A percentile compares a stretch with the other conserved stretches of the same genome.
Conservation (phyloP, 129 eudicot genomes). For the Centrapalus pauciflorus region DNA sequence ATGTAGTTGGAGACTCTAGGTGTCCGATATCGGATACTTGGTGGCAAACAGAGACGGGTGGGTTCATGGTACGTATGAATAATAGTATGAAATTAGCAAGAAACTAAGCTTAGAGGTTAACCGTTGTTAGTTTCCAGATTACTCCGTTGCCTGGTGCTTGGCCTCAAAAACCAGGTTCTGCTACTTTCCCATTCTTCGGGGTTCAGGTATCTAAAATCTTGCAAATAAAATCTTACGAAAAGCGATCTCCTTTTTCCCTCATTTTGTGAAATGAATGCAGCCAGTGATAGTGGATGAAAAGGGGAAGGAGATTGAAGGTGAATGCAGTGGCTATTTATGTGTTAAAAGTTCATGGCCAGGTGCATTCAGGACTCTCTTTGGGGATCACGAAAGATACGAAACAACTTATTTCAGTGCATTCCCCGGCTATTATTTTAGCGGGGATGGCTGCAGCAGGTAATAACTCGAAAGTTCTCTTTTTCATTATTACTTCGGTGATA, state of each 20-base stretch:
- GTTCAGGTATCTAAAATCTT: constrained; percentile 82
- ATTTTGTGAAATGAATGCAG: constrained; percentile 35
- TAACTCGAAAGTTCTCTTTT: not conserved
- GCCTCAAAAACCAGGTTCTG: constrained; percentile 99
- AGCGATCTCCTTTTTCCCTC: not conserved
- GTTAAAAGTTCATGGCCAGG: constrained; percentile 92
- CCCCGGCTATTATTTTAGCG: constrained; percentile 94
- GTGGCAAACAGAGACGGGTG: constrained; percentile 99
- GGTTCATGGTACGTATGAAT: constrained; percentile 67
- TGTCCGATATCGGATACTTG: constrained; percentile 99
- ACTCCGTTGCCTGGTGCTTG: constrained; percentile 98
- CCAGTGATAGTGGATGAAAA: constrained; percentile 98
- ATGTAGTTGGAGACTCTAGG: constrained; percentile 86
- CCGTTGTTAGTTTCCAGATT: constrained; percentile 50
- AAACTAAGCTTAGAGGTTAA: not conserved
- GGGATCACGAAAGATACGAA: constrained; percentile 98
- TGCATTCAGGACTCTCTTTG: constrained; percentile 89
- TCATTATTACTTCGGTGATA: not conserved
- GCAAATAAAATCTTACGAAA: not conserved
- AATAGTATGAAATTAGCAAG: constrained; percentile 1
- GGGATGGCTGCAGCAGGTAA: constrained; percentile 98
- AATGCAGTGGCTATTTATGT: constrained; percentile 94
- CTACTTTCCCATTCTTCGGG: constrained; percentile 96
- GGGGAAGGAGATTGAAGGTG: constrained; percentile 90
- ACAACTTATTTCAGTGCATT: constrained; percentile 91